Conservation (phyloP, 2,329 filamentous ascomycete species). For the Aureobasidium namibiae region DNA sequence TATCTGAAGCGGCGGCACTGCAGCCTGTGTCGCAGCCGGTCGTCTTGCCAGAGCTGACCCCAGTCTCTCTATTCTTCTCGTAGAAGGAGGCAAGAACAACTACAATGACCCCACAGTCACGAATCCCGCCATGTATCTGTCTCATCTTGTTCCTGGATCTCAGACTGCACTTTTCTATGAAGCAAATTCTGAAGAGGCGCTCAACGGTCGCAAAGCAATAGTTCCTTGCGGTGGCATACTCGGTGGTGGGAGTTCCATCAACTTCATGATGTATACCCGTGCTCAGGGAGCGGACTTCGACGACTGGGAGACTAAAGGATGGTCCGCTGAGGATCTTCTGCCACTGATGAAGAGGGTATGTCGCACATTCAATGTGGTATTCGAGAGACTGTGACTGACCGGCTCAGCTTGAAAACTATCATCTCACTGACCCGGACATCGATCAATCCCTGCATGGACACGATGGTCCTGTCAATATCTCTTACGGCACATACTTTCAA, state of each 20-base stretch:
- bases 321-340: slow-evolving; percentile 17
- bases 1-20: slow-evolving; percentile 33
- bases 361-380: too few species aligned
- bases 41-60: slow-evolving; percentile 45
- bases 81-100: slow-evolving; percentile 48
- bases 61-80: slow-evolving; percentile 42
- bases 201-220: slow-evolving; percentile 36
- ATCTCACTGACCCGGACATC: slow-evolving; percentile 13
- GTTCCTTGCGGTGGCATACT: slow-evolving; percentile 43
- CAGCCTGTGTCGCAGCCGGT: slow-evolving; percentile 42
- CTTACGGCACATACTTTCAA: slow-evolving; percentile 15
- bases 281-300: slow-evolving; percentile 18
- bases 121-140: slow-evolving; percentile 43
- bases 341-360: slow-evolving; percentile 17
- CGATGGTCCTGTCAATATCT: slow-evolving; percentile 17
- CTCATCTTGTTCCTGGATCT: slow-evolving; percentile 40
- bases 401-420: slow-evolving; percentile 18
- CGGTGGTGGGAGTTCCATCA: slow-evolving; percentile 48
- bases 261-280: slow-evolving; percentile 28
- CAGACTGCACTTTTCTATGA: slow-evolving; percentile 47
- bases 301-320: slow-evolving; percentile 18
- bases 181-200: slow-evolving; percentile 36
- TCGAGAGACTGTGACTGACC: neutral
- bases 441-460: slow-evolving; percentile 16
- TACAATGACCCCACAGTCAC: slow-evolving; percentile 43